These are phyloP conservation scores for Fusarium buxicola DNA, from an alignment of 2,329 filamentous ascomycete genomes.

Conservation along the genomic window DNA sequence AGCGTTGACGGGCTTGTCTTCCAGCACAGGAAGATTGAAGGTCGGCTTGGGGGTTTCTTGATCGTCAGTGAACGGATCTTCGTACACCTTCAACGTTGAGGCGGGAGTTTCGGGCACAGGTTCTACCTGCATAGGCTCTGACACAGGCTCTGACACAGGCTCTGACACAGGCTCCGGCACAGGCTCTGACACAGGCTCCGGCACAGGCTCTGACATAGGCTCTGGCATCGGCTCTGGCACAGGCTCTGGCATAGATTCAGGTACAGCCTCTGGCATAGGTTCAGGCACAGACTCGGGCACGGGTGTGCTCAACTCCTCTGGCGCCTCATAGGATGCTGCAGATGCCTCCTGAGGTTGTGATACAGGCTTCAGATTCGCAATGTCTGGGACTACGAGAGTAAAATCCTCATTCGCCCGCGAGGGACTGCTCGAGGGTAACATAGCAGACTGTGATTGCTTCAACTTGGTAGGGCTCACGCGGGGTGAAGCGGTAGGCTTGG, in stretches of 20 bases:
- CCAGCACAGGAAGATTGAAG: slow-evolving; percentile 64
- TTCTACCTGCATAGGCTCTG: slow-evolving; percentile 16
- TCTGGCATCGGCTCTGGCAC: not conserved
- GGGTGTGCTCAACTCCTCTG: slow-evolving; percentile 28
- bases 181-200: slow-evolving; percentile 28
- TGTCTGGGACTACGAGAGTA: slow-evolving; percentile 62
- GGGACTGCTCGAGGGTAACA: slow-evolving; percentile 55
- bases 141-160: slow-evolving; percentile 14
- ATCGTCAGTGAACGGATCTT: slow-evolving; percentile 68
- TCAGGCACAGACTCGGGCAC: slow-evolving; percentile 16
- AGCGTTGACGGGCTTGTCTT: slow-evolving; percentile 71
- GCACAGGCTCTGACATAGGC: not conserved
- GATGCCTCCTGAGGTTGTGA: slow-evolving; percentile 34
- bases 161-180: slow-evolving; percentile 9
- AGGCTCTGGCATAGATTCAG: slow-evolving; percentile 38
- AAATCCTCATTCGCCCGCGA: slow-evolving; percentile 64
- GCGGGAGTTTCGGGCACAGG: slow-evolving; percentile 23
- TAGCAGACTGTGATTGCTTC: slow-evolving; percentile 49
- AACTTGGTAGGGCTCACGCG: slow-evolving; percentile 56
- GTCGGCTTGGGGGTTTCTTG: slow-evolving; percentile 59
- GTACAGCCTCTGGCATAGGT: slow-evolving; percentile 49
- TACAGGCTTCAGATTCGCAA: slow-evolving; percentile 52
- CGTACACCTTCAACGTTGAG: slow-evolving; percentile 65
- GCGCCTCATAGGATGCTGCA: slow-evolving; percentile 18
- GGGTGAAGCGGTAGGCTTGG: slow-evolving; percentile 54